Base-by-base conservation (phyloP, 2,329 filamentous ascomycete genomes). In the Penicillium sumatraense region DNA sequence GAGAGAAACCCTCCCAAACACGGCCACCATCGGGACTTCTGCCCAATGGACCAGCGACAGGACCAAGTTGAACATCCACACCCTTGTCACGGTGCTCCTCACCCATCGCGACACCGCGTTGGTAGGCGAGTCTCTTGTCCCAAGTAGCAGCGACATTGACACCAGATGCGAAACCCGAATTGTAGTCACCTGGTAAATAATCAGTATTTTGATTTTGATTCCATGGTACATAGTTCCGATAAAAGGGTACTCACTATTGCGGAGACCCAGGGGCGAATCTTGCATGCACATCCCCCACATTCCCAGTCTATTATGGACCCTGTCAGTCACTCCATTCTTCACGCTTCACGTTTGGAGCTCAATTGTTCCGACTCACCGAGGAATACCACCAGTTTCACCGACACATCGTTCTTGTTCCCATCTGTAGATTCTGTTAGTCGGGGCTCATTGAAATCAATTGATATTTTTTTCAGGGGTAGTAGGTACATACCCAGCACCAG, bases 101-200 rank as follows among this genome's bases (percentile, higher is more conserved):
- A 3, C 87, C 91, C 87, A 96, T 91, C 45, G 87, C 88, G 49
- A 83, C 76, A 27, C 87, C 91, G 47, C 90, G 84, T 49, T 81
- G 77, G 65, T 85, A 86, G 69, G 92, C 88, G 26, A 96, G 81
- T 11, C 78, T 73, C 54, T 88, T 85, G 72, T 93, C 89, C 82
- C 89, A 96, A 0, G 91, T 90, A n/a, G 91, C 89, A 13, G 89
- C 93, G 26, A 90, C 84, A 5, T 90, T 92, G 63, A 92, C 81
- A 45, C 89, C 91, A 0, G 88, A 87, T 0, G 89, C 84, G 72
- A 96, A 96, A 1, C 88, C 92, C 31, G 90, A 93, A 68, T 86
- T 86, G 73, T 89, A 93, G 73, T 96, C 91, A 61, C 84, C 83
- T 82, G 53, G 44, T 26, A 3, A 18, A n/a, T 14, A 24, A 35